These are phyloP conservation scores for Leishmania mexicana DNA, from an alignment of 208 protist species.

Conservation along the genomic window DNA sequence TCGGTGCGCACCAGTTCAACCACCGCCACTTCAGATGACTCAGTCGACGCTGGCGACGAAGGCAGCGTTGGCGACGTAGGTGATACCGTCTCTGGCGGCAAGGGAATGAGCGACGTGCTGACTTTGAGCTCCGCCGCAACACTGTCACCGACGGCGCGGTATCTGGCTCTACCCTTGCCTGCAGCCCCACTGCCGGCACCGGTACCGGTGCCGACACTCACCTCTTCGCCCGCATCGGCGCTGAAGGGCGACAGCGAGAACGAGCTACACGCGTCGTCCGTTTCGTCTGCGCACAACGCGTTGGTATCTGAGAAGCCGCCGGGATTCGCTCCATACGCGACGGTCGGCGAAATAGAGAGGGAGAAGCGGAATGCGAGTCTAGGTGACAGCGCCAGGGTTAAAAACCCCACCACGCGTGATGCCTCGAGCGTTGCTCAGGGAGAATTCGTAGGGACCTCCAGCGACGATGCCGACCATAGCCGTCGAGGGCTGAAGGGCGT, in stretches of 20 bases:
- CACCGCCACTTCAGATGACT: background rate
- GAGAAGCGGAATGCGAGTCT: background rate
- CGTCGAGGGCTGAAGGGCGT: constrained; percentile 5
- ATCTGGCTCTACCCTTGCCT: background rate
- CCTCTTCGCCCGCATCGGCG: background rate
- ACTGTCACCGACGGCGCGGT: background rate
- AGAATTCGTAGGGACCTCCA: constrained; percentile 11
- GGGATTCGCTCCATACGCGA: background rate
- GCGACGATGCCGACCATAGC: background rate
- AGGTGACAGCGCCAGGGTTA: background rate
- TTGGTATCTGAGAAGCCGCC: background rate
- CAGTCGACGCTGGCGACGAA: background rate
- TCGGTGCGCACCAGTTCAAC: constrained; percentile 1
- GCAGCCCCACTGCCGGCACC: background rate
- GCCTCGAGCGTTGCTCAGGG: background rate
- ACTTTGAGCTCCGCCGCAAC: background rate
- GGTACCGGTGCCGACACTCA: background rate
- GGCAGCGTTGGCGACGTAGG: background rate
- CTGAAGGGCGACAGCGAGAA: background rate
- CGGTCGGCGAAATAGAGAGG: background rate
- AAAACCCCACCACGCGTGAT: background rate
- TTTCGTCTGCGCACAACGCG: background rate
- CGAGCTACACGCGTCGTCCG: background rate
- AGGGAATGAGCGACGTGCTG: background rate
- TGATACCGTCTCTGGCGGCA: background rate